Conservation (phyloP, 2,329 filamentous ascomycete genomes). For the Penicillium paneum region DNA sequence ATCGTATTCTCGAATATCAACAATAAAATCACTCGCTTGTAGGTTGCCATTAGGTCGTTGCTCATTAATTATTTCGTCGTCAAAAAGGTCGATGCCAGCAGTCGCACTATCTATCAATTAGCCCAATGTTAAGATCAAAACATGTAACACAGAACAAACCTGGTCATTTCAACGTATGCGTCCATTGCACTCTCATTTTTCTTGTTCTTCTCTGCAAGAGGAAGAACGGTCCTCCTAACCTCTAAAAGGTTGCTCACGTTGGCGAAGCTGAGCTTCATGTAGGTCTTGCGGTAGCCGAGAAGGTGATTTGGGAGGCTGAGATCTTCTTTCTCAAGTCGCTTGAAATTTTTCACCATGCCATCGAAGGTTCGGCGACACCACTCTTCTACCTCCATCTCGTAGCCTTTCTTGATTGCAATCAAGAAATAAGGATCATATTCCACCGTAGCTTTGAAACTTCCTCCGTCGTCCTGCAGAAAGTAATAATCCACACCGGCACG, state of each 20-base stretch:
- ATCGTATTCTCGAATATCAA: conserved; percentile 98
- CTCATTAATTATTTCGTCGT: conserved; percentile 80
- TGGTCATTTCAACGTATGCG: conserved; percentile 93
- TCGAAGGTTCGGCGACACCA: conserved; percentile 79
- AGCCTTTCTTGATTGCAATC: conserved; percentile 81
- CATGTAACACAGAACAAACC: conserved; percentile 47
- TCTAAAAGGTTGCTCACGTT: conserved; percentile 84
- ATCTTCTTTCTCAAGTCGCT: conserved; percentile 85
- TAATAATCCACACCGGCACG: conserved; percentile 93
- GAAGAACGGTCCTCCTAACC: conserved; percentile 79
- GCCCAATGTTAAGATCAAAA: not conserved
- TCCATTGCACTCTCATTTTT: conserved; percentile 97
- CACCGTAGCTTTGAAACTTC: conserved; percentile 91
- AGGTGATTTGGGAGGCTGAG: conserved; percentile 93
- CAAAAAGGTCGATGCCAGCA: conserved; percentile 90
- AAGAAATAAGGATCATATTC: conserved; percentile 97
- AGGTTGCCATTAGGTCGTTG: conserved; percentile 73
- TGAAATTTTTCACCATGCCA: conserved; percentile 75
- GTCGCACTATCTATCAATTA: conserved; percentile 57
- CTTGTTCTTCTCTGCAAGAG: conserved; percentile 93
- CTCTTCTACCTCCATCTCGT: conserved; percentile 92
- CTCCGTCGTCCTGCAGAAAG: conserved; percentile 85
- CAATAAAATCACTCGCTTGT: conserved; percentile 93
- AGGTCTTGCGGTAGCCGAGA: conserved; percentile 82
- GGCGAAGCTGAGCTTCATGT: conserved; percentile 79